Evolutionary conservation across 768 basidiomycete species (phyloP), one percentile per base, ranked within the genome.

Genomic region (Leccinum obscurum): DNA sequence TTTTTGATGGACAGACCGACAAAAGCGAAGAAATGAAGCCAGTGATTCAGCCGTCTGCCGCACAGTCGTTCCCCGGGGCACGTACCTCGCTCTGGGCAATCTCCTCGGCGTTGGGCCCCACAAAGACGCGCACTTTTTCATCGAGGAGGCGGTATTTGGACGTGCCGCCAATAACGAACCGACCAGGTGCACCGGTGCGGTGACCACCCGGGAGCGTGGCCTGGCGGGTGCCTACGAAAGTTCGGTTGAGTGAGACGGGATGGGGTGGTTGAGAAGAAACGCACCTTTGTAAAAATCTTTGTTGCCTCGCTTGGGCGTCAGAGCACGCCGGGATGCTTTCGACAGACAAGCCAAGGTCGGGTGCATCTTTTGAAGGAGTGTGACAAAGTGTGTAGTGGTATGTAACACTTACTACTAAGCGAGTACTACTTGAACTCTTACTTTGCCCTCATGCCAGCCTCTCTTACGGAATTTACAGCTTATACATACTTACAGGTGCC

Each of bases 261-360:
- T 7, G 32, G 32, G 59, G 15, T 10, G 51, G 30, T 4, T 57
- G n/a, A 1, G 52, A 54, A 17, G 44, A 39, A 8, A 54, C 76
- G n/a, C 7, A 90, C 96, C 96, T 76, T 98, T 98, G 82, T 97
- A 98, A 72, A 82, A 98, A 70, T 99, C 93, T 69, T 98, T 98
- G 78, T 97, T 97, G 15, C 85, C 96, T 52, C 87, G 77, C 73
- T 98, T 98, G 0, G 92, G 80, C 0, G 89, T 94, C 54, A 98
- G 78, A 2, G 94, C 84, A 26, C 85, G 80, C 58, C 96, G 81
- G 0, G 91, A 93, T 22, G 95, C 95, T 70, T 94, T 95, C 34
- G 90, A 91, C 3, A 88, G 78, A 57, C 85, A 78, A n/a, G 77
- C 79, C 15, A 83, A 71, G 22, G 92, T 89, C 5, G 90, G 83